Conservation (phyloP, 2,329 filamentous ascomycete species). For the Diaporthe destruens region DNA sequence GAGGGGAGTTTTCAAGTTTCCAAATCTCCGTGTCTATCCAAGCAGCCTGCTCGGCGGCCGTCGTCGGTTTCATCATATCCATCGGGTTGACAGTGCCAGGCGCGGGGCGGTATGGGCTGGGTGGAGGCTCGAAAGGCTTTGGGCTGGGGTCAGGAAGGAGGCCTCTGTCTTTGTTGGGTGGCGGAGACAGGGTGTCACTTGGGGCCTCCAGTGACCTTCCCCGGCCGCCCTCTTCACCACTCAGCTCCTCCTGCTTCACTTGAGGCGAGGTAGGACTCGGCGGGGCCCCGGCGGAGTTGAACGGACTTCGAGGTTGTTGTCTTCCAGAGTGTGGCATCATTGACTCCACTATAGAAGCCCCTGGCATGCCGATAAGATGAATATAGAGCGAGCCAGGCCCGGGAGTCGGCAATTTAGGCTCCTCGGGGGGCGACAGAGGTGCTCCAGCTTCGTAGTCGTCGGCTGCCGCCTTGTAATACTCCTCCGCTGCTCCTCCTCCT, state of each 20-base stretch:
- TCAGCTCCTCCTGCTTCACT: conserved; percentile 36
- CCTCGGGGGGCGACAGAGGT: conserved; percentile 46
- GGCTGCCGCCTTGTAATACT: conserved; percentile 47
- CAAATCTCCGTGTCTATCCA: conserved; percentile 53
- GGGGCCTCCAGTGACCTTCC: conserved; percentile 24
- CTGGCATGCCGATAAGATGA: conserved; percentile 38
- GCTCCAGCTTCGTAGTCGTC: conserved; percentile 47
- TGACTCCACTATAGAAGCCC: conserved; percentile 32
- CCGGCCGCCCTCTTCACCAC: conserved; percentile 36
- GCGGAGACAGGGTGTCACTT: conserved; percentile 33
- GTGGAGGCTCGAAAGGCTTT: conserved; percentile 44
- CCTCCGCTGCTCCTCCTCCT: conserved; percentile 45
- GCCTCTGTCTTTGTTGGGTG: conserved; percentile 38
- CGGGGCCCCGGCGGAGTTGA: conserved; percentile 30
- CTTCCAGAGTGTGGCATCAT: conserved; percentile 32
- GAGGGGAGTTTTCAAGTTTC: conserved; percentile 50
- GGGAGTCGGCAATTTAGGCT: conserved; percentile 17
- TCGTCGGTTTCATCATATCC: conserved; percentile 64
- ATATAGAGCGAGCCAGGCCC: conserved; percentile 30
- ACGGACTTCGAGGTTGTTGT: conserved; percentile 33
- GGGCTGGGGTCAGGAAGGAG: conserved; percentile 40
- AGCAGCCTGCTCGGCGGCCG: conserved; percentile 51
- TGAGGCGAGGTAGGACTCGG: conserved; percentile 37
- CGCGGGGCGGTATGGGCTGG: conserved; percentile 50
- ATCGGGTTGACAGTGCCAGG: conserved; percentile 66